Evolutionary conservation across 2,329 filamentous ascomycete species (phyloP).

Genomic region (Phaeosphaeriaceae sp.): DNA sequence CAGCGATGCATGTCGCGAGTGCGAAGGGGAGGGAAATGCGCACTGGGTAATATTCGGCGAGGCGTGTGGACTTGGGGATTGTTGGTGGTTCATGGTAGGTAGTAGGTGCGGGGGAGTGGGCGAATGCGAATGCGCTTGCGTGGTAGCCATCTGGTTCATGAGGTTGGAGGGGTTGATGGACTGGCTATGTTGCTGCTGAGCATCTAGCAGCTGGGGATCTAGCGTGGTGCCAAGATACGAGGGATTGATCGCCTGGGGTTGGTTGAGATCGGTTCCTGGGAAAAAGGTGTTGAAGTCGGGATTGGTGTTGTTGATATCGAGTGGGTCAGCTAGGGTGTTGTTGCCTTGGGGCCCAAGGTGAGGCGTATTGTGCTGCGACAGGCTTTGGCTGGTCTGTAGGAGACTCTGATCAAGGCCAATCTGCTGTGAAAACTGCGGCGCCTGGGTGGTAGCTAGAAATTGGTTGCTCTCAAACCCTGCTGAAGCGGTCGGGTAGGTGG

Average conservation of each 20-base stretch:
- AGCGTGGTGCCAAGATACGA: slow-evolving; percentile 62
- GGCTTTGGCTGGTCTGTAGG: slow-evolving; percentile 46
- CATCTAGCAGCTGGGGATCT: slow-evolving; percentile 51
- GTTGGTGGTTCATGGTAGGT: slow-evolving; percentile 59
- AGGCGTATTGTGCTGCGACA: slow-evolving; percentile 63
- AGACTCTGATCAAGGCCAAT: slow-evolving; percentile 51
- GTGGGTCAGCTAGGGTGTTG: slow-evolving; percentile 45
- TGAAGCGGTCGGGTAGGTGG: slow-evolving; percentile 36
- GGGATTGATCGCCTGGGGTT: slow-evolving; percentile 64
- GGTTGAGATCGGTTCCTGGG: slow-evolving; percentile 58
- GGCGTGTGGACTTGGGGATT: slow-evolving; percentile 58
- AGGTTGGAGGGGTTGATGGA: slow-evolving; percentile 55
- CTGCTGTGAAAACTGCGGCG: slow-evolving; percentile 51
- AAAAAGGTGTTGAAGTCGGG: slow-evolving; percentile 60
- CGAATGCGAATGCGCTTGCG: slow-evolving; percentile 56
- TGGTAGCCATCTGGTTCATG: slow-evolving; percentile 59
- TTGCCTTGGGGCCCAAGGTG: slow-evolving; percentile 49
- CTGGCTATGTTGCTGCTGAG: slow-evolving; percentile 49
- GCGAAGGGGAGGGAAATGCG: slow-evolving; percentile 59
- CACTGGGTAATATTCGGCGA: slow-evolving; percentile 62
- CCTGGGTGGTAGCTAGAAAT: slow-evolving; percentile 56
- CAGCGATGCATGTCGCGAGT: slow-evolving; percentile 66
- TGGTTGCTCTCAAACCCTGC: slow-evolving; percentile 46
- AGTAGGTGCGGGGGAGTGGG: slow-evolving; percentile 64
- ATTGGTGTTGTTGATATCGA: slow-evolving; percentile 38